Base-by-base conservation (phyloP, 2,329 filamentous ascomycete species). In the Neopestalotiopsis sp. region DNA sequence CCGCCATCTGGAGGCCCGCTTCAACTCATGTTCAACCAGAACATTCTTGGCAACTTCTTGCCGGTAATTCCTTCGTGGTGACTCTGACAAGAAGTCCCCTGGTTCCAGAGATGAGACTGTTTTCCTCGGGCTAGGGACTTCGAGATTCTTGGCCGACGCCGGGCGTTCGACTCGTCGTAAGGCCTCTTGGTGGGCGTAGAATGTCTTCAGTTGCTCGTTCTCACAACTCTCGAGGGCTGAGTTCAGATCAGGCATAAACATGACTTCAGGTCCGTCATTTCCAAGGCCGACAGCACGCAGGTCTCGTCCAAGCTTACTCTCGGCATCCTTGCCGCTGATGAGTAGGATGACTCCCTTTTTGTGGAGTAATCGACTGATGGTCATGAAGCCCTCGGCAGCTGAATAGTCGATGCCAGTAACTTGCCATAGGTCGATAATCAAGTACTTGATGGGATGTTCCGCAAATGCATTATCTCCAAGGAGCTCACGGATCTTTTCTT, bases 331-430 rank as follows among this genome's bases (percentile, higher is more conserved):
- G 1, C 95, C 94, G 66, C 94, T 96, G 68, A 99, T 86, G 14
- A 96, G 89, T 69, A 98, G 88, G 68, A 91, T 88, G 45, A 99
- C 93, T 32, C 90, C 90, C 76, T 94, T 93, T 71, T 91, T 90
- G 70, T 90, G 85, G 2, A 98, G 84, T 24, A 98, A 87, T 28
- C 96, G 90, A 77, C 95, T 96, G 80, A 99, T 94, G 14, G 95
- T 92, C 70, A 93, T 94, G 78, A 99, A 98, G 0, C 94, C 96
- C 79, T 99, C 96, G 1, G 94, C 95, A 1, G 96, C 95, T 0
- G 95, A 98, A 79, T 97, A 99, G 80, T 99, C 96, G 28, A 98
- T 89, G 7, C 95, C 96, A 14, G 92, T 95, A 57, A 99, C 96
- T 71, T 96, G 92, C 72, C 90, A 91, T 74, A 99, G 88, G 77